Conservation (phyloP, 495 filamentous ascomycete species). For the Aspergillus indologenus region DNA sequence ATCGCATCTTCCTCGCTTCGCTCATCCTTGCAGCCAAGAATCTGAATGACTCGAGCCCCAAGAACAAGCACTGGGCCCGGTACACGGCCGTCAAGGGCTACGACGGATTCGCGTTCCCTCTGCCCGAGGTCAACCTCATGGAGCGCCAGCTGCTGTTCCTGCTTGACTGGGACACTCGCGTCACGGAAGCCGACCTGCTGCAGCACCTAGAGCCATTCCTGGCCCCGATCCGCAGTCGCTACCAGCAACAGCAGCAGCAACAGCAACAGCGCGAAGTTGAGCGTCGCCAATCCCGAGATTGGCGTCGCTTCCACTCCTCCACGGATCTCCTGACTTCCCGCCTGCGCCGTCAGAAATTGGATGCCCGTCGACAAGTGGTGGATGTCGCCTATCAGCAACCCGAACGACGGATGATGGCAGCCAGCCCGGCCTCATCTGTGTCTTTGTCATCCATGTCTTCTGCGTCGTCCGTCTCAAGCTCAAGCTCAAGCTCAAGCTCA, state of each 20-base stretch:
- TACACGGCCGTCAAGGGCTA: conserved; percentile 77
- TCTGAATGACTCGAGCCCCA: conserved; percentile 86
- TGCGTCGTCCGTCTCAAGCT: conserved; percentile 6
- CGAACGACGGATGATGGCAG: conserved; percentile 31
- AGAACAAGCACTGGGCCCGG: conserved; percentile 99
- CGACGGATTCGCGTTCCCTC: conserved; percentile 83
- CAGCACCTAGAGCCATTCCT: conserved; percentile 85
- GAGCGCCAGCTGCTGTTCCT: conserved; percentile 95
- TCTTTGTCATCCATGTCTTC: conserved; percentile 25
- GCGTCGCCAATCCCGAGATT: conserved; percentile 41
- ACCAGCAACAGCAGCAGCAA: conserved; percentile 31
- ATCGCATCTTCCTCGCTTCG: conserved; percentile 80
- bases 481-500: conserved; percentile 3
- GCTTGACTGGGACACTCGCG: conserved; percentile 87
- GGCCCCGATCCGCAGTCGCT: conserved; percentile 65
- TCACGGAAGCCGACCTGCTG: conserved; percentile 81
- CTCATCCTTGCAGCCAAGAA: conserved; percentile 79
- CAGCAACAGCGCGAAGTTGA: conserved; percentile 31
- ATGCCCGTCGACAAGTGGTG: conserved; percentile 25
- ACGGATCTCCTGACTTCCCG: conserved; percentile 42
- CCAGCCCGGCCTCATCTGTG: conserved; percentile 34
- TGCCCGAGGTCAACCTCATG: conserved; percentile 97
- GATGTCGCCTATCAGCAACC: conserved; percentile 17
- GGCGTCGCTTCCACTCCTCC: conserved; percentile 40
- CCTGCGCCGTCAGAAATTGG: conserved; percentile 42